phyloP scores from a whole-genome alignment of 2,329 filamentous ascomycete species.

The Alternaria arbusti region DNA sequence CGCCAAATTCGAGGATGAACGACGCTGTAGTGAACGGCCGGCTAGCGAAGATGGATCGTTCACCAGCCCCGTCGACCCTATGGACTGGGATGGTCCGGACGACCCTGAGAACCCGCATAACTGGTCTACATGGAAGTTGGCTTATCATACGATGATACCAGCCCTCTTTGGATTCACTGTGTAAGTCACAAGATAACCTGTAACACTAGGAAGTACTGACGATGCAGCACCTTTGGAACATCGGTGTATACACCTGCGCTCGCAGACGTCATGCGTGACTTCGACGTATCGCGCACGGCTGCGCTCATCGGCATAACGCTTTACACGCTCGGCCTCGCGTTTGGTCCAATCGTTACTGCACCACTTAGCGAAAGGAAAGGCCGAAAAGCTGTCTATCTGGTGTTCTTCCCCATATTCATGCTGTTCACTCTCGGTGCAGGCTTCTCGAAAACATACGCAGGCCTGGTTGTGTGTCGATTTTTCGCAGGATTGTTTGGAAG shows the following conservation, averaged over 20 bases:
- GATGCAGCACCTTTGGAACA: slow-evolving; percentile 58
- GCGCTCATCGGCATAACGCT: slow-evolving; percentile 66
- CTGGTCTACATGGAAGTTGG: slow-evolving; percentile 41
- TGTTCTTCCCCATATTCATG: slow-evolving; percentile 55
- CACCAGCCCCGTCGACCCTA: not conserved
- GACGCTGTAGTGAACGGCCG: not conserved
- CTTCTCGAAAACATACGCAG: slow-evolving; percentile 58
- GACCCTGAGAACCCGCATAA: slow-evolving; percentile 50
- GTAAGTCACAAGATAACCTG: slow-evolving; percentile 22
- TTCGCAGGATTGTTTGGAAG: slow-evolving; percentile 75
- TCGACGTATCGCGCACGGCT: slow-evolving; percentile 61
- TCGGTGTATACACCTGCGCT: slow-evolving; percentile 62
- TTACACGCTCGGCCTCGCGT: slow-evolving; percentile 65
- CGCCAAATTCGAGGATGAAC: not conserved
- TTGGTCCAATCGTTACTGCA: slow-evolving; percentile 66
- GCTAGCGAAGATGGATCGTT: not conserved
- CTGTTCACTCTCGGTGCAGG: slow-evolving; percentile 65
- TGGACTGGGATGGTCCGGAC: slow-evolving; percentile 43
- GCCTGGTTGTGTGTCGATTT: slow-evolving; percentile 64
- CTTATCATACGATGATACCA: slow-evolving; percentile 44
- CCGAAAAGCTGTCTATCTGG: slow-evolving; percentile 60
- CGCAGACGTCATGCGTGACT: slow-evolving; percentile 58
- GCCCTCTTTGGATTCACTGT: slow-evolving; percentile 47
- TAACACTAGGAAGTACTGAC: not conserved
- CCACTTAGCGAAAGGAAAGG: slow-evolving; percentile 66